Percentiles rank a stretch among this genome's conserved stretches.
Evolutionary conservation across 352 stramenopile species (phyloP).

Genomic region (Pythium pyrilobum): DNA sequence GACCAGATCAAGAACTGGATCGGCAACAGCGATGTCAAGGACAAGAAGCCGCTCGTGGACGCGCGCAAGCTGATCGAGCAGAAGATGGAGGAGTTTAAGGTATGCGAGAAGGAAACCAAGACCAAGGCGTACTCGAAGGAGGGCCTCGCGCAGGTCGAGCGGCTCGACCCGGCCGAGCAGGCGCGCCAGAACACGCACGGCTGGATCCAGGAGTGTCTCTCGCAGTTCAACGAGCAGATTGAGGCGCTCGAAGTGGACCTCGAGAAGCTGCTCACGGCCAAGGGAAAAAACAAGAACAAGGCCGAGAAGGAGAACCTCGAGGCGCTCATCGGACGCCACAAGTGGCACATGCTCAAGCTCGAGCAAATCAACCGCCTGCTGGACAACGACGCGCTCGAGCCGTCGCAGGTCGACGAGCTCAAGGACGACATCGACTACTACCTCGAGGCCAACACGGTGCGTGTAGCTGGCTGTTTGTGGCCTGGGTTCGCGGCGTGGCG

Average conservation of each 20-base stretch:
- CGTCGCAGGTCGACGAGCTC: constrained; percentile 91
- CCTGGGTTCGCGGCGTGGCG: no score
- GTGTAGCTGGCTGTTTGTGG: no score
- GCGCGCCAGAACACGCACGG: constrained; percentile 70
- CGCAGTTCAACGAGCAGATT: constrained; percentile 88
- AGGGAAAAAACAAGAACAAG: constrained; percentile 96
- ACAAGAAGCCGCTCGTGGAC: constrained; percentile 91
- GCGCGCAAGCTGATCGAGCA: constrained; percentile 94
- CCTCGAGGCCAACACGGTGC: constrained; percentile 87
- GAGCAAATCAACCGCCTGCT: constrained; percentile 98
- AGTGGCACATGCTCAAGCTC: constrained; percentile 97
- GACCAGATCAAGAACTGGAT: constrained; percentile 99
- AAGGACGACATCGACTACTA: constrained; percentile 99
- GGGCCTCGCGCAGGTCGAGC: constrained; percentile 92
- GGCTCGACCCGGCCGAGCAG: constrained; percentile 88
- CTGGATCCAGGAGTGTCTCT: constrained; percentile 82
- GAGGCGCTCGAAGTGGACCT: constrained; percentile 79
- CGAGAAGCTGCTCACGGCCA: constrained; percentile 74
- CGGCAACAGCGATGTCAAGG: constrained; percentile 95
- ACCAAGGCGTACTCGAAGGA: constrained; percentile 99
- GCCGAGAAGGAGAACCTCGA: constrained; percentile 89
- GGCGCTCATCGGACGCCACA: constrained; percentile 89
- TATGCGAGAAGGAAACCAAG: constrained; percentile 99
- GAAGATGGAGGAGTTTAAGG: constrained; percentile 99
- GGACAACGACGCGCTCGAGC: constrained; percentile 94